phyloP scores from a whole-genome alignment of 441 rosid genomes.

The Adansonia madagascariensis region DNA sequence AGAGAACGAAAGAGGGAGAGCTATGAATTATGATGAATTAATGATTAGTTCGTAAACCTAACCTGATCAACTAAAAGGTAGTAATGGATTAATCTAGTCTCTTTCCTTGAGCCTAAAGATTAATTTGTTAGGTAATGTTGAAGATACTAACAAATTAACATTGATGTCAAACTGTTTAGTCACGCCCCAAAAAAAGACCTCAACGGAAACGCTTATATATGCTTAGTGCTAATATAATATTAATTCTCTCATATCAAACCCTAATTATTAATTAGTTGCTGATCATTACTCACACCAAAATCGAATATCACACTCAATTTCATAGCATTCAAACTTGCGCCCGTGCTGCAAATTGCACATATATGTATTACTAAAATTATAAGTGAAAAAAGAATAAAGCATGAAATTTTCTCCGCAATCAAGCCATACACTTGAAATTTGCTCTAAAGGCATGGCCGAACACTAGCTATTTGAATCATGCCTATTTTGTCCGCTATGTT shows the following conservation, averaged over 20 bases:
- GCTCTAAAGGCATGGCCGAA: constrained; percentile 43
- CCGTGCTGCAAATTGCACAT: constrained; percentile 22
- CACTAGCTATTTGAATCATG: constrained; percentile 41
- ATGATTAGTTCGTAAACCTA: constrained; percentile 7
- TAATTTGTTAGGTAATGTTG: not conserved
- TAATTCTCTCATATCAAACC: constrained; percentile 33
- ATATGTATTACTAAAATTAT: constrained; percentile 14
- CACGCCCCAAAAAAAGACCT: not conserved
- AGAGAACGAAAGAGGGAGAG: not conserved
- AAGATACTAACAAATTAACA: constrained; percentile 10
- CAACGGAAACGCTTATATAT: not conserved
- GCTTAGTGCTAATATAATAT: constrained; percentile 9
- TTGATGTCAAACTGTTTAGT: constrained; percentile 2
- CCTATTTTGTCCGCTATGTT: constrained; percentile 53
- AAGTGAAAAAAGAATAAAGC: constrained; percentile 25
- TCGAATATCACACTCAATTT: constrained; percentile 29
- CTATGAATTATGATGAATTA: not conserved
- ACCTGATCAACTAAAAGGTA: not conserved
- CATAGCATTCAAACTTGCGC: constrained; percentile 33
- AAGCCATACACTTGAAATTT: constrained; percentile 45
- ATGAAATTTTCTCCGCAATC: constrained; percentile 14
- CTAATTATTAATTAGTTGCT: constrained; percentile 25
- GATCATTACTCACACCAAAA: constrained; percentile 30
- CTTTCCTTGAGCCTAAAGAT: not conserved
- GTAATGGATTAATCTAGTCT: not conserved